These are phyloP conservation scores for Aspergillus costaricaensis DNA, from an alignment of 2,329 filamentous ascomycete genomes.

Conservation along the genomic window DNA sequence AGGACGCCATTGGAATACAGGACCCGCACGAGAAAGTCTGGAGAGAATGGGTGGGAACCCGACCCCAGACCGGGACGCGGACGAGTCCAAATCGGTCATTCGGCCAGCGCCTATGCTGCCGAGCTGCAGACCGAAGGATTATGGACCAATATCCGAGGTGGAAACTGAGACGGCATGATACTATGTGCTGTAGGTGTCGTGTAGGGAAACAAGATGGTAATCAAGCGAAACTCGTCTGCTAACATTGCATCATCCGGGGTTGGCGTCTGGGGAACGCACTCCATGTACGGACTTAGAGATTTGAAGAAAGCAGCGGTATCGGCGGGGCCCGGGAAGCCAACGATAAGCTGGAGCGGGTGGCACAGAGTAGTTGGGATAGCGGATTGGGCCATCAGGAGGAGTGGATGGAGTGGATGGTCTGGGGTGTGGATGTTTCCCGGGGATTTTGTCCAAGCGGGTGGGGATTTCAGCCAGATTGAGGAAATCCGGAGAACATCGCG, in stretches of 20 bases:
- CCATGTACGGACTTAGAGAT: neutral
- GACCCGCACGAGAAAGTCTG: constrained; percentile 3
- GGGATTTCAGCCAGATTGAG: neutral
- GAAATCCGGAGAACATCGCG: neutral
- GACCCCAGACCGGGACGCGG: neutral
- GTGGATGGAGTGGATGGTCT: neutral
- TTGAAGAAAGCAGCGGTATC: neutral
- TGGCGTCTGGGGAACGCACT: neutral
- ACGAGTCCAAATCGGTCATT: neutral
- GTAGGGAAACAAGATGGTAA: too few species aligned
- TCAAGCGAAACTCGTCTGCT: neutral
- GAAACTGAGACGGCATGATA: neutral
- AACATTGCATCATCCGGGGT: neutral
- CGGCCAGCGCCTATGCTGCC: neutral
- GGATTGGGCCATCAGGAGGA: neutral
- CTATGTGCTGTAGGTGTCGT: neutral
- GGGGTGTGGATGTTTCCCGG: neutral
- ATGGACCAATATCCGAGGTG: neutral
- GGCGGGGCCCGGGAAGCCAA: neutral
- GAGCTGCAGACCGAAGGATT: constrained; percentile 2
- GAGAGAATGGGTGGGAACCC: neutral
- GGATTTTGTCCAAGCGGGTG: neutral
- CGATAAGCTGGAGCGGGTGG: neutral
- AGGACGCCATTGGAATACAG: neutral
- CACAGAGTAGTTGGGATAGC: neutral